Base-by-base conservation (phyloP, 2,329 filamentous ascomycete species). In the Aspergillus bombycis region DNA sequence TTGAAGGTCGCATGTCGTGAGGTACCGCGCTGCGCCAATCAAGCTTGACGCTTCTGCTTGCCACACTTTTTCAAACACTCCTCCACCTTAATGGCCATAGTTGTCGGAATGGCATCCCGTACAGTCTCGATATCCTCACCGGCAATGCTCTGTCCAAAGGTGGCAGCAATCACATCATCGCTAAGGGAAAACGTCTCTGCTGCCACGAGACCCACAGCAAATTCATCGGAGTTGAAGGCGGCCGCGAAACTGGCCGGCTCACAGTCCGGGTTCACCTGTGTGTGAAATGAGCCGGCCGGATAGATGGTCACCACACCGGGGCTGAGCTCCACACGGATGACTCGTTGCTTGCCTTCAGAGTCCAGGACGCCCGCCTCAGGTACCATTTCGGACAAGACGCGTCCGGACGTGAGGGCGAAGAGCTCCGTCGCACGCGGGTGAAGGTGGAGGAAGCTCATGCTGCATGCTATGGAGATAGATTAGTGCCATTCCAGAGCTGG, bases 181-280 rank as follows among this genome's bases (percentile, higher is more conserved):
- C 60, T 62, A 4, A 72, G 36, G 1, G 63, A 53, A 60, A 71
- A 70, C 1, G 62, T 62, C 64, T 71, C 63, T 9, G 61, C 28
- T 2, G 69, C 69, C 23, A 71, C 69, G 45, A 72, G 5, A 0
- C 67, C 58, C 38, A 70, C 64, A 0, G 70, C 67, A 60, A 68
- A 69, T 50, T 72, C 69, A 12, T 72, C 71, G 0, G 61, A 60
- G 0, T 41, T 70, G n/a, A 72, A 70, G 1, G 70, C 67, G 9
- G 70, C 71, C 26, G 70, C 61, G 45, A 71, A 72, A 32, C 66
- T 68, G 30, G 71, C 70, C 1, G 70, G 58, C 60, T 68, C 67
- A 43, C 71, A 72, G 38, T 72, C 66, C 19, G 69, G 71, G 46
- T 72, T 72, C 54, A 72, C 66, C 62, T 72, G 70, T 43, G 69